Base-by-base conservation (phyloP, 495 filamentous ascomycete species). In the Bacidia gigantensis region DNA sequence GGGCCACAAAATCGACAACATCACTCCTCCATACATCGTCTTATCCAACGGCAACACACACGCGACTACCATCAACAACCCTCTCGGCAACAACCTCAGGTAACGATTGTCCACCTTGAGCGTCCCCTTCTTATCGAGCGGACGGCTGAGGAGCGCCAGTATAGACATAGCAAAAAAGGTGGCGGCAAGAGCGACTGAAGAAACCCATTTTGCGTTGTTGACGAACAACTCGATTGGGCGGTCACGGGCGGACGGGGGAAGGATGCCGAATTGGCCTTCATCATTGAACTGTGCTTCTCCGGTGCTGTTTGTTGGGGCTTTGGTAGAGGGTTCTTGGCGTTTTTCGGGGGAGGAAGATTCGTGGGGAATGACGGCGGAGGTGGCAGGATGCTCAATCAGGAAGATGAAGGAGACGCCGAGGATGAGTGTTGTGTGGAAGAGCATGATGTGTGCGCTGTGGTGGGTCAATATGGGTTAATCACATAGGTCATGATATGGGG, bases 371-470 rank as follows among this genome's bases (percentile, higher is more conserved):
- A 41, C 24, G 42, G 23, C 54, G 20, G 24, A 26, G 14, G 52
- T 18, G 2, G 12, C 3, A 12, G 38, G 40, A 32, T 60, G 45
- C 35, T 62, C 38, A 42, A 60, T 52, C 17, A 65, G 48, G 45
- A 60, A 62, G 20, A 60, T 46, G 32, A 58, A 49, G 21, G 60
- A 56, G 25, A 63, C 57, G 38, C 58, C 60, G 11, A 67, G 55
- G n/a, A 58, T 55, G 45, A 67, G 58, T 24, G 62, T 54, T 2
- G 58, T 21, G 32, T 43, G 58, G 39, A 64, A 65, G 18, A 65
- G 38, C 11, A 52, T 23, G 12, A 61, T 21, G 45, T 65, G 62
- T 20, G 50, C 32, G 21, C 62, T 61, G 35, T 2, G 20, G 14
- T 12, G 23, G 23, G 24, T 32, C 11, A 17, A 18, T n/a, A n/a